Base-by-base conservation (phyloP, 352 stramenopile genomes). In the Phytopythium helicoides region DNA sequence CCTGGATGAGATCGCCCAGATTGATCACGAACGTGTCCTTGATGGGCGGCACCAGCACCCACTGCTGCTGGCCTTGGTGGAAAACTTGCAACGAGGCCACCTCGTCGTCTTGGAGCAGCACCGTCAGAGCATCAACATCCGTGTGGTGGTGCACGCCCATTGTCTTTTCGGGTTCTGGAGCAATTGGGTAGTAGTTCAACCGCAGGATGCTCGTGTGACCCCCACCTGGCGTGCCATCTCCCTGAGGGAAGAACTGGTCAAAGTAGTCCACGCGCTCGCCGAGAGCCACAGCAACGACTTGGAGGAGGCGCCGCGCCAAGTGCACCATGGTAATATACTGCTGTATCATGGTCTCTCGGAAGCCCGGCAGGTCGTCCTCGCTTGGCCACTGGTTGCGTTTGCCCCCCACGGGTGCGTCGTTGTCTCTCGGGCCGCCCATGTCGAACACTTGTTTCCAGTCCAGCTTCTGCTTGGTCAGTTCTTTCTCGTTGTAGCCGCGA, bases 361-460 rank as follows among this genome's bases (percentile, higher is more conserved):
- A 91, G 3, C 40, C 58, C 2, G 64, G 69, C 8, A 82, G 36
- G 6, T 35, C 26, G 10, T 58, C 41, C 14, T 73, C 56, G 33
- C 46, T 39, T 3, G 70, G 67, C 71, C 74, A 83, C 56, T 85
- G 76, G 63, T 97, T 97, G 54, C 71, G 81, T 45, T 87, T 82
- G 58, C 93, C 71, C 22, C 87, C 60, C 40, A 89, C n/a, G n/a
- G n/a, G n/a, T n/a, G n/a, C n/a, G n/a, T n/a, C n/a, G n/a, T n/a
- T n/a, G 88, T 15, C 73, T 61, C 71, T 91, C 90, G 23, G 60
- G 9, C 58, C 58, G 18, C 48, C 58, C 47, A 62, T 62, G 71
- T 95, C 87, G 19, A 93, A 67, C 11, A 62, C 62, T 59, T 95
- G 70, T 47, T 97, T 97, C 79, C 78, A 92, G 66, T 97, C 89